Base-by-base conservation (phyloP, 2,329 filamentous ascomycete species). In the Orbilia ellipsospora region DNA sequence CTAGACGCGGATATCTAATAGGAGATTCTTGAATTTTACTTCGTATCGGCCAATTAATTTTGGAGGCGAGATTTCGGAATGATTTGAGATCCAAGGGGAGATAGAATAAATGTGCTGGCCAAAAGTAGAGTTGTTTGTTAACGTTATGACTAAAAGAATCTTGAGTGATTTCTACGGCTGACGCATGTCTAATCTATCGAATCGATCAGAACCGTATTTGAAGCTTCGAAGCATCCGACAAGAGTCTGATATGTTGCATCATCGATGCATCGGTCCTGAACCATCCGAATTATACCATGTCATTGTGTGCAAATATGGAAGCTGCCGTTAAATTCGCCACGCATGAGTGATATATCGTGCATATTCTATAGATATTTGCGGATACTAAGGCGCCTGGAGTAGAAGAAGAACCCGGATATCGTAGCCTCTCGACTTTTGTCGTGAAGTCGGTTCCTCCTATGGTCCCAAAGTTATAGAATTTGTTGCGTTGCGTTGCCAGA, bases 21-120 rank as follows among this genome's bases (percentile, higher is more conserved):
- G 15, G 15, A 28, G 1, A 26, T 31, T 28, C 10, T 36, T 36
- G 31, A 36, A 7, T 36, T 36, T 10, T 36, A 36, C 5, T 36
- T 36, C 31, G 31, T 36, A 36, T 36, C 31, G 31, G 31, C 5
- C 31, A n/a, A 48, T 48, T 48, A 18, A 15, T 60, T 44, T 42
- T 42, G 48, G 56, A 73, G 69, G 69, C 62, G 26, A 73, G 62
- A 73, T 73, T 57, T 73, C 69, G 69, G 69, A 73, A 73, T 73
- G 69, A 73, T 57, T 73, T 13, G 56, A 5, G 20, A 20, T 26
- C 26, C 55, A 16, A 23, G 61, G 48, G 28, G 61, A 45, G 7
- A 20, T n/a, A 28, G 51, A 31, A 15, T 36, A 52, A 45, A 44
- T 26, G 23, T 23, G 23, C 23, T 50, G 12, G 26, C 13, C 18